phyloP scores from a whole-genome alignment of 495 filamentous ascomycete species.

The Aspergillus nanangensis region DNA sequence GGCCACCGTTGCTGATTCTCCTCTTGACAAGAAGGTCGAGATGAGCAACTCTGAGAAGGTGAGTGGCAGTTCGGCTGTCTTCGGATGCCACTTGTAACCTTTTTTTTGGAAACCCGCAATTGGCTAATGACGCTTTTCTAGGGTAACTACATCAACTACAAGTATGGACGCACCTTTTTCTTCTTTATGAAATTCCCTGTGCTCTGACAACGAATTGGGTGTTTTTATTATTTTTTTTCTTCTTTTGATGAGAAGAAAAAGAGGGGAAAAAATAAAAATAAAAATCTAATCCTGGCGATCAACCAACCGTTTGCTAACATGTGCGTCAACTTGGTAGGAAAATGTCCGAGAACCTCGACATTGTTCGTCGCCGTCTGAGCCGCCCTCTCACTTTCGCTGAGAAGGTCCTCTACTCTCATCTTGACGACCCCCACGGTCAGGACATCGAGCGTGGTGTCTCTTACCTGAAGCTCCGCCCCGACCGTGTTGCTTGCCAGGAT shows the following conservation, averaged over 20 bases:
- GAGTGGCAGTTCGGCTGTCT: constrained; percentile 16
- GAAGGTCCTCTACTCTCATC: constrained; percentile 98
- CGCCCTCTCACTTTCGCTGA: constrained; percentile 92
- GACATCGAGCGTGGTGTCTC: constrained; percentile 93
- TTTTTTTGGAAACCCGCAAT: constrained; percentile 5
- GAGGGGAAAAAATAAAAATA: neutral
- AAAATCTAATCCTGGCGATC: neutral
- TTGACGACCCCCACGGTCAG: constrained; percentile 94
- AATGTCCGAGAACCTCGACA: constrained; percentile 94
- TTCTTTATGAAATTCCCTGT: neutral
- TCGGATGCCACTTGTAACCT: constrained; percentile 7
- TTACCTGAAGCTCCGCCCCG: constrained; percentile 93
- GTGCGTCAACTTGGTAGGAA: constrained; percentile 59
- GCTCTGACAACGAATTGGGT: too few relatives aligned
- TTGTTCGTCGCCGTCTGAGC: constrained; percentile 85
- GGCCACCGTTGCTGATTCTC: constrained; percentile 58
- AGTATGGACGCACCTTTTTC: constrained; percentile 39
- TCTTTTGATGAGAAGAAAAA: neutral
- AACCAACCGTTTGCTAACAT: constrained; percentile 24
- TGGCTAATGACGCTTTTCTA: constrained; percentile 23
- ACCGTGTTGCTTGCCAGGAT: constrained; percentile 99
- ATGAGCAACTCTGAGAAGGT: constrained; percentile 75
- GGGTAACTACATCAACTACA: constrained; percentile 79
- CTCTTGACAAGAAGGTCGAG: constrained; percentile 73
- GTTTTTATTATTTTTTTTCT: neutral